These are phyloP conservation scores for Microcyclosporella mali DNA, from an alignment of 2,329 filamentous ascomycete species.

Conservation along the genomic window DNA sequence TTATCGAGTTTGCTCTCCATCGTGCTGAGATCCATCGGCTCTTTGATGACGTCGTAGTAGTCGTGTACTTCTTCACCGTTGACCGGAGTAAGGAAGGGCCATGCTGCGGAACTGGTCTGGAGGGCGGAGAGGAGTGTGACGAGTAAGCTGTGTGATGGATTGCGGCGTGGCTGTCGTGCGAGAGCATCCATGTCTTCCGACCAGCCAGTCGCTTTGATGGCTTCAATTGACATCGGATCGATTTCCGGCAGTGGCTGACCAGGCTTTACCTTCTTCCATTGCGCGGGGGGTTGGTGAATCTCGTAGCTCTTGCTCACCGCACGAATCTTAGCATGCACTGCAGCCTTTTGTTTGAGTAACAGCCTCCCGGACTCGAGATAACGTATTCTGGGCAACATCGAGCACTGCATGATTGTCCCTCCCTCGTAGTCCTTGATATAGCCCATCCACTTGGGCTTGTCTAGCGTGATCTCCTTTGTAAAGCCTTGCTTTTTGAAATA, in stretches of 20 bases:
- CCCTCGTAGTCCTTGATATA: constrained; percentile 99
- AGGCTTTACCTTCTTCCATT: constrained; percentile 62
- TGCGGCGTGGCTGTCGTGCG: constrained; percentile 87
- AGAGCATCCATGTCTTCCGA: constrained; percentile 97
- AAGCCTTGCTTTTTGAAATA: constrained; percentile 99
- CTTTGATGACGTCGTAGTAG: constrained; percentile 97
- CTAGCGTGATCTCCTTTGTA: constrained; percentile 94
- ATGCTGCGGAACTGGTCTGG: constrained; percentile 86
- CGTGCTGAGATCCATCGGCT: constrained; percentile 92
- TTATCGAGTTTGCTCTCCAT: constrained; percentile 96
- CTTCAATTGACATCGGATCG: constrained; percentile 77
- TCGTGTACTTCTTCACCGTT: constrained; percentile 96
- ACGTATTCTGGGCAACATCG: constrained; percentile 89
- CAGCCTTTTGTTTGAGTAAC: constrained; percentile 95
- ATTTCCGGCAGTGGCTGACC: constrained; percentile 58
- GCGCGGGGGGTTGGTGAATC: constrained; percentile 74
- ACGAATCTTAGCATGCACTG: constrained; percentile 88
- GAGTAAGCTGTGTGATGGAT: constrained; percentile 91
- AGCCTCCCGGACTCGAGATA: constrained; percentile 91
- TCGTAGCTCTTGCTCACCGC: constrained; percentile 84
- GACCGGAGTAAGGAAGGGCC: constrained; percentile 91
- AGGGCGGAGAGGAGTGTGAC: constrained; percentile 89
- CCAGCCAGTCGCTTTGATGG: constrained; percentile 88
- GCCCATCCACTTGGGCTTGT: constrained; percentile 91
- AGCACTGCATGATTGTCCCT: constrained; percentile 98